Evolutionary conservation across 1,284 basidiomycete genomes (phyloP), one percentile per base, ranked within the genome.

Genomic region (Irpex sp.): DNA sequence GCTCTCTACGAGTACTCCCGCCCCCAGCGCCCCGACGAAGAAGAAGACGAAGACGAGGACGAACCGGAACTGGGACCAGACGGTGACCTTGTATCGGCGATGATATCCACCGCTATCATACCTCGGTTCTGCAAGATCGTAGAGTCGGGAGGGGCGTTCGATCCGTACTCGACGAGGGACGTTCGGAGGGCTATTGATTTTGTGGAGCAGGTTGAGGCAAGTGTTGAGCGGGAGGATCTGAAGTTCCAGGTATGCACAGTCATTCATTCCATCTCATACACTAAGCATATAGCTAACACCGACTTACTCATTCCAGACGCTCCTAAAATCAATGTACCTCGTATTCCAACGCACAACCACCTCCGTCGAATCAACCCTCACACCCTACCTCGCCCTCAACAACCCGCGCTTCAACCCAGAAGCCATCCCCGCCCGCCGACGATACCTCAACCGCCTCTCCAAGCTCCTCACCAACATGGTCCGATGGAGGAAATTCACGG

Each of bases 51-150:
- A 17, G 74, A 79, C 33, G 76, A 72, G 31, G 84, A n/a, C 5
- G 39, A 84, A 61, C 75, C 81, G 9, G 84, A 86, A 63, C 74
- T 91, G n/a, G 87, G 92, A 6, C 85, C 90, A 1, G 93, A 95
- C 65, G 93, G 92, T 11, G 94, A 97, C 70, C 79, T 97, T n/a
- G 88, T 95, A 26, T 86, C 92, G 17, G 89, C 92, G 1, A 93
- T 97, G 87, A 85, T 97, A 31, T 88, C 90, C 9, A 93, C 93
- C 0, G 87, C 90, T 0, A 81, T 97, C 54, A 85, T 93, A 26
- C 94, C 95, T 2, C 80, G 89, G 49, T 72, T 97, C 5, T 85
- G 83, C 69, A 89, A 85, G 67, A 73, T 93, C 17, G 72, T 95
- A 26, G 83, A 90, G 68, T 79, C 80, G 21, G 93, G 93, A 33